These are phyloP conservation scores for Schizonepeta tenuifolia DNA, from an alignment of 257 asterid species.

Conservation along the genomic window DNA sequence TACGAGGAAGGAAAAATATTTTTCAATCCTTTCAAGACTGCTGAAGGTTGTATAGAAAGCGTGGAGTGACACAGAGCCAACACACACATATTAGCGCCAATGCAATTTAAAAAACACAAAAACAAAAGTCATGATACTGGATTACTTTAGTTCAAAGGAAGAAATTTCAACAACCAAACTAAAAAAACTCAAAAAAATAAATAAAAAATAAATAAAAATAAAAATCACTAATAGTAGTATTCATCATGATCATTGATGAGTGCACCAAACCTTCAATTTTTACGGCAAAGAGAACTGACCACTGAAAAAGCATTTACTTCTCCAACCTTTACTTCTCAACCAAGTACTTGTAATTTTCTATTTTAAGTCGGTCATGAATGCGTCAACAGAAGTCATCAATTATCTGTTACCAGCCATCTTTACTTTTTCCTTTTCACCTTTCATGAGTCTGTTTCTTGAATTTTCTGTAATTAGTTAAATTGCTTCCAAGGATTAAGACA, in stretches of 20 bases:
- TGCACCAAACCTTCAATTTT: constrained; percentile 29
- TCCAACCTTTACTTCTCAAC: constrained; percentile 34
- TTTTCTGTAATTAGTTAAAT: background rate
- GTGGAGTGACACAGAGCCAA: background rate
- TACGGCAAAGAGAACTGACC: constrained; percentile 23
- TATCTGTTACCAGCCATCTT: constrained; percentile 1
- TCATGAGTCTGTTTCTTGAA: constrained; percentile 12
- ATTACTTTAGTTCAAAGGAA: constrained; percentile 2
- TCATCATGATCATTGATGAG: constrained; percentile 28
- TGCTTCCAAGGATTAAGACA: constrained; percentile 16
- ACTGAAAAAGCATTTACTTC: constrained; percentile 29
- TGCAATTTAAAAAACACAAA: background rate
- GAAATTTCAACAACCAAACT: background rate
- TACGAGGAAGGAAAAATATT: background rate
- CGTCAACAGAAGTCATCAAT: constrained; percentile 29
- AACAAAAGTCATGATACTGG: background rate
- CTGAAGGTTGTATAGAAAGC: background rate
- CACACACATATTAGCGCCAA: background rate
- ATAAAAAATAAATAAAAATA: too few species aligned
- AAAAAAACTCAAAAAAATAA: too few species aligned
- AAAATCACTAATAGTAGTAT: too few species aligned
- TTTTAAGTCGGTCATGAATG: constrained; percentile 25
- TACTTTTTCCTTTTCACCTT: background rate
- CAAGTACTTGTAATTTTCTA: constrained; percentile 18
- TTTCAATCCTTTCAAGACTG: background rate